A percentile compares a stretch with the other conserved stretches of the same genome.
phyloP scores from a whole-genome alignment of 2,329 filamentous ascomycete species.

The Xylaria digitata region DNA sequence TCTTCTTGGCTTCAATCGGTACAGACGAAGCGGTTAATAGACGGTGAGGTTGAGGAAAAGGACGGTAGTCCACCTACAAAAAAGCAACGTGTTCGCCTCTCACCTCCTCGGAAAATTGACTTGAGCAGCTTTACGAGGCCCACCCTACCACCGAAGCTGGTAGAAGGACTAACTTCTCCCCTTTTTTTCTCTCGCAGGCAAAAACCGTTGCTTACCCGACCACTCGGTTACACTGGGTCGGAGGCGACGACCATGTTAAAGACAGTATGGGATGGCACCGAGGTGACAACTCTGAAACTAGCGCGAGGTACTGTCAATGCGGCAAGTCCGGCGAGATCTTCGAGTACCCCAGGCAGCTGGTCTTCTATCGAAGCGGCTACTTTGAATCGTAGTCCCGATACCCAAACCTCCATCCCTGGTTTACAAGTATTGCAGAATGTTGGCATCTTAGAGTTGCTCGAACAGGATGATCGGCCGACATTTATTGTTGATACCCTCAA shows the following conservation, averaged over 20 bases:
- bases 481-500: slow-evolving; percentile 78
- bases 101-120: slow-evolving; percentile 59
- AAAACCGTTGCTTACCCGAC: slow-evolving; percentile 53
- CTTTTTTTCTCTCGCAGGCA: slow-evolving; percentile 64
- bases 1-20: slow-evolving; percentile 35
- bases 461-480: slow-evolving; percentile 80
- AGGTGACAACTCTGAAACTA: slow-evolving; percentile 66
- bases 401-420: slow-evolving; percentile 58
- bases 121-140: slow-evolving; percentile 52
- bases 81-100: slow-evolving; percentile 61
- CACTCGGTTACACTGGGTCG: slow-evolving; percentile 53
- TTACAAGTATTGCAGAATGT: slow-evolving; percentile 71
- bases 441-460: slow-evolving; percentile 77
- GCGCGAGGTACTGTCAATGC: slow-evolving; percentile 64
- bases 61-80: slow-evolving; percentile 52
- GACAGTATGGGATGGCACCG: slow-evolving; percentile 58
- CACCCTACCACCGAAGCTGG: slow-evolving; percentile 45
- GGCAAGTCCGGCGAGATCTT: slow-evolving; percentile 59
- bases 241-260: slow-evolving; percentile 62
- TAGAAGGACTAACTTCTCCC: slow-evolving; percentile 60
- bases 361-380: slow-evolving; percentile 65
- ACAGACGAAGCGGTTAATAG: slow-evolving; percentile 41
- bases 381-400: slow-evolving; percentile 65
- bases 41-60: slow-evolving; percentile 39
- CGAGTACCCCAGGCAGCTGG: slow-evolving; percentile 64